phyloP scores from a whole-genome alignment of 371 early-diverging fungal genomes.

The Smittium culicis region DNA sequence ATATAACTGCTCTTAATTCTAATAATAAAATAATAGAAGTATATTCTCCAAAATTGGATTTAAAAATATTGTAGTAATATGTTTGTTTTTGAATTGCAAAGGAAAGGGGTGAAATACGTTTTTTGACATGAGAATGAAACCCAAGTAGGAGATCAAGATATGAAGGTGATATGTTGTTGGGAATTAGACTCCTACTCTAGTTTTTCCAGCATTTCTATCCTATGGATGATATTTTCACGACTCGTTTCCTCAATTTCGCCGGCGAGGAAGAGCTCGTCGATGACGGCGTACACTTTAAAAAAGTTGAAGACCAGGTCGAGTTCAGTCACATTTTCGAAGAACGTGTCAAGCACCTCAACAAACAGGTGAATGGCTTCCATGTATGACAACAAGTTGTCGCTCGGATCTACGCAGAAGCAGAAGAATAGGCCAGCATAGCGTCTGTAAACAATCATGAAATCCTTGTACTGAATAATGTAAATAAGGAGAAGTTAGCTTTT shows the following conservation, averaged over 20 bases:
- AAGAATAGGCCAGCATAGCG: constrained; percentile 95
- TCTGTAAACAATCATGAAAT: constrained; percentile 91
- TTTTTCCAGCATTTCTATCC: constrained; percentile 64
- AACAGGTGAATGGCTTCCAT: constrained; percentile 95
- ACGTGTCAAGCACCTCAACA: constrained; percentile 93
- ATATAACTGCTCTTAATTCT: too few species aligned
- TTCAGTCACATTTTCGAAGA: constrained; percentile 96
- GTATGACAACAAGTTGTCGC: constrained; percentile 88
- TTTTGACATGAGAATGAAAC: too few species aligned
- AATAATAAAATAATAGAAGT: too few species aligned
- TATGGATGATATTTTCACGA: constrained; percentile 53
- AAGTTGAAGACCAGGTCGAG: constrained; percentile 94
- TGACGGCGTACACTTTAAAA: constrained; percentile 89
- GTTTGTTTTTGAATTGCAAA: too few species aligned
- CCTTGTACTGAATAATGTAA: constrained; percentile 46
- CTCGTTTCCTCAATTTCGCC: constrained; percentile 96
- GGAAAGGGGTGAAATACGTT: too few species aligned
- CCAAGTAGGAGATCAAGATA: too few species aligned
- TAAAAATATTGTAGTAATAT: too few species aligned
- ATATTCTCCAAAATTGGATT: too few species aligned
- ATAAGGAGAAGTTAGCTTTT: background rate
- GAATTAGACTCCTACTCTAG: constrained; percentile 35
- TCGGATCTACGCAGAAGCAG: constrained; percentile 91
- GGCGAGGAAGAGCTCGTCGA: constrained; percentile 94
- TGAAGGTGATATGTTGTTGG: too few species aligned